phyloP scores from a whole-genome alignment of 306 rosid genomes.

The Gynostemma pentaphyllum region DNA sequence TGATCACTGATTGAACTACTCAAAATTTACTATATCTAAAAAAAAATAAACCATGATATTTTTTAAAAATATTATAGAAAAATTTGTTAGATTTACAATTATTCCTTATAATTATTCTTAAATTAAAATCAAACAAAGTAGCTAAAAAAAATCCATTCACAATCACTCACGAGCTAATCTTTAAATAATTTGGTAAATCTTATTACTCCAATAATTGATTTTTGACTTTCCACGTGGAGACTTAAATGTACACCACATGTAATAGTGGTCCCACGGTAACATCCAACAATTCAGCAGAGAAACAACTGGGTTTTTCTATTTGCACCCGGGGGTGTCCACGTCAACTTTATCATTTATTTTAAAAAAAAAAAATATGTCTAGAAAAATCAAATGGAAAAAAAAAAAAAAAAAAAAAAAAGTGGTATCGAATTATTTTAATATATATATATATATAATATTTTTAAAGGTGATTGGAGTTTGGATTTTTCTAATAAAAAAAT shows the following conservation, averaged over 20 bases:
- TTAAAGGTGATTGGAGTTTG: background rate
- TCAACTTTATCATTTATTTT: background rate
- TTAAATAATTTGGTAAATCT: background rate
- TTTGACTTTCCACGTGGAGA: background rate
- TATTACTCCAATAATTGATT: background rate
- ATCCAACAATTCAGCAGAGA: background rate
- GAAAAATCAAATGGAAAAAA: background rate
- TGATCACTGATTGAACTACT: no score
- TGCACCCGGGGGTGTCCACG: background rate
- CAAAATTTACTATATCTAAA: no score
- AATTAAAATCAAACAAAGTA: background rate
- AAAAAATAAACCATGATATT: no score
- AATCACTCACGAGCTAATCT: background rate
- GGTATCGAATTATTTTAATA: background rate
- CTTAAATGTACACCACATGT: background rate
- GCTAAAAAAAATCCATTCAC: background rate
- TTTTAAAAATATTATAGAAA: no score
- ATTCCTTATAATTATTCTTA: no score
- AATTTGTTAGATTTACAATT: no score
- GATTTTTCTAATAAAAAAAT: slow-evolving; percentile 4
- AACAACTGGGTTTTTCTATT: slow-evolving; percentile 2
- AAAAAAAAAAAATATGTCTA: no score
- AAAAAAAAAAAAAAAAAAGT: background rate
- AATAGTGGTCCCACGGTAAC: background rate
- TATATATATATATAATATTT: background rate